Evolutionary conservation across 2,329 filamentous ascomycete genomes (phyloP).

Genomic region (Rhynchosporium graminicola): DNA sequence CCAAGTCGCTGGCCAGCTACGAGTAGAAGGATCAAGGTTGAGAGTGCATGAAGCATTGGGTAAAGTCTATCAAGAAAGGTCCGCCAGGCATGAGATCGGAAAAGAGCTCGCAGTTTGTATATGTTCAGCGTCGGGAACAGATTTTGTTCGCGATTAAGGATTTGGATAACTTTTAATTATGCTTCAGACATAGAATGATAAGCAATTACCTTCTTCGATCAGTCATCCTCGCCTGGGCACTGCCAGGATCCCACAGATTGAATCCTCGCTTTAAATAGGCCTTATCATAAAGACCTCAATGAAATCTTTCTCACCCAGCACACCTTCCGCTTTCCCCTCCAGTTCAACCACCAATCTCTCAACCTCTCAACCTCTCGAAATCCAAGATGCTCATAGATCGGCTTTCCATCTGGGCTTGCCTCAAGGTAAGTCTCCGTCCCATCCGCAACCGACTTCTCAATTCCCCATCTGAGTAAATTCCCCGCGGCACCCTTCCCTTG

Average conservation of each 20-base stretch:
- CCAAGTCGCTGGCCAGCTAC: conserved; percentile 12
- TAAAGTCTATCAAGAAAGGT: too few relatives aligned
- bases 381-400: conserved; percentile 51
- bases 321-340: conserved; percentile 32
- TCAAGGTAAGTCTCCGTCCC: conserved; percentile 51
- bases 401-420: conserved; percentile 50
- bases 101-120: too few relatives aligned
- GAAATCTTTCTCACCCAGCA: conserved; percentile 30
- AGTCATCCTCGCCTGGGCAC: too few relatives aligned
- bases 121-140: too few relatives aligned
- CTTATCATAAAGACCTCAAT: conserved; percentile 40
- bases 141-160: too few relatives aligned
- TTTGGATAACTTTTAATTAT: not conserved
- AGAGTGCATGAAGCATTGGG: not conserved
- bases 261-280: not conserved
- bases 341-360: conserved; percentile 45
- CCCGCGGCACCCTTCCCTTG: conserved; percentile 51
- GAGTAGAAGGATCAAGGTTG: not conserved
- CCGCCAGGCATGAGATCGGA: too few relatives aligned
- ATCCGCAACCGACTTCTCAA: conserved; percentile 47
- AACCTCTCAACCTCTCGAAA: conserved; percentile 46
- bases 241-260: not conserved
- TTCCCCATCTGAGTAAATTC: conserved; percentile 50
- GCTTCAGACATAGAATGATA: not conserved
- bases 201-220: not conserved